Evolutionary conservation across 768 basidiomycete genomes (phyloP).

Genomic region (Boletus rubescentipes): DNA sequence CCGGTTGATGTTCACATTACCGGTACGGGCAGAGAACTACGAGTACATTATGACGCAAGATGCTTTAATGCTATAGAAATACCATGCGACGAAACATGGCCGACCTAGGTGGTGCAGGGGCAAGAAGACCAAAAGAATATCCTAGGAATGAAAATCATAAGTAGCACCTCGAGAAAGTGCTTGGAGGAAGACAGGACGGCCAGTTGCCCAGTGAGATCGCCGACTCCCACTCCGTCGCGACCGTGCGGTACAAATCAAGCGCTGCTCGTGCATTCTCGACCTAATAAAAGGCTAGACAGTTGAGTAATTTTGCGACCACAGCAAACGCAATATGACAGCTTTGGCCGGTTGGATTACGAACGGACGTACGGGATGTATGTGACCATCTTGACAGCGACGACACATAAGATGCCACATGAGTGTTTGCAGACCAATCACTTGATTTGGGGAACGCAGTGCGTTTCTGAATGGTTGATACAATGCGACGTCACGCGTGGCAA

Average conservation of each 20-base stretch:
- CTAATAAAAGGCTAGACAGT: conserved; percentile 37
- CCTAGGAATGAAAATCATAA: conserved; percentile 35
- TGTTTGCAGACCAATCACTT: conserved; percentile 72
- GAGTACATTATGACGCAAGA: conserved; percentile 24
- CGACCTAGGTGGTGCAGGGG: background rate
- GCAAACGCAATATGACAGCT: background rate
- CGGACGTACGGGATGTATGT: conserved; percentile 65
- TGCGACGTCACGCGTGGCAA: conserved; percentile 76
- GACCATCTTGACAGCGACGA: conserved; percentile 70
- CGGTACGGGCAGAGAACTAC: conserved; percentile 12
- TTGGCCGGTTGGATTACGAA: background rate
- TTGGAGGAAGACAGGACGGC: conserved; percentile 76
- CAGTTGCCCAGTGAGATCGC: conserved; percentile 60
- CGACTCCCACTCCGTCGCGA: conserved; percentile 64
- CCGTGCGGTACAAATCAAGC: conserved; percentile 53
- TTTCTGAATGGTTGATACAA: conserved; percentile 80
- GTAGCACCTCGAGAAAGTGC: conserved; percentile 80
- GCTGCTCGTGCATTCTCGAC: conserved; percentile 72
- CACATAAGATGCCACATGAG: conserved; percentile 82
- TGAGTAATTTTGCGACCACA: conserved; percentile 11
- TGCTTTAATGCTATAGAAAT: conserved; percentile 9
- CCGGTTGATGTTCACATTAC: conserved; percentile 19
- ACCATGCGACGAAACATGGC: conserved; percentile 5
- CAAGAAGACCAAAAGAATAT: conserved; percentile 17
- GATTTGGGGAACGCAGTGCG: conserved; percentile 62